A percentile compares a stretch with the other conserved stretches of the same genome.
phyloP scores from a whole-genome alignment of 768 basidiomycete species.

The Mycena belliarum region DNA sequence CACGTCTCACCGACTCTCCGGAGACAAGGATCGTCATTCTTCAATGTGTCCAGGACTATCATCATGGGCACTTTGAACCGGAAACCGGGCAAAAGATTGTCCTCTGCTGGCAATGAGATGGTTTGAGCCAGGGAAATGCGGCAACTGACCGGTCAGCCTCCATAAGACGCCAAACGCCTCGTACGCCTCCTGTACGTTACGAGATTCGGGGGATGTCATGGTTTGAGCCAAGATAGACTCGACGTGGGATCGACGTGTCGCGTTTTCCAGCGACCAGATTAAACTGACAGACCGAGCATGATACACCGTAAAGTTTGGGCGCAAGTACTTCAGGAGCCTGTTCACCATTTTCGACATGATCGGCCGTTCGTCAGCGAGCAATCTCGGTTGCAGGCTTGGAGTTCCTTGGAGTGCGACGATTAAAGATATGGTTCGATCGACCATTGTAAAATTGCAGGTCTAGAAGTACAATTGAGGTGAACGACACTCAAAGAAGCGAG shows the following conservation, averaged over 20 bases:
- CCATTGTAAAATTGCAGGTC: conserved; percentile 64
- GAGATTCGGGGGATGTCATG: conserved; percentile 57
- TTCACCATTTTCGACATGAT: conserved; percentile 62
- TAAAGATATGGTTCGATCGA: conserved; percentile 64
- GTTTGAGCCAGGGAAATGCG: not conserved
- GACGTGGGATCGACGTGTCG: conserved; percentile 58
- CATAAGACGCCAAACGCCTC: conserved; percentile 93
- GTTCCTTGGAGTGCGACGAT: conserved; percentile 57
- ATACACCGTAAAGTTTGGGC: conserved; percentile 63
- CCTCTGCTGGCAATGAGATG: conserved; percentile 67
- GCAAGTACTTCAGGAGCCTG: conserved; percentile 75
- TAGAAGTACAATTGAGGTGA: conserved; percentile 30
- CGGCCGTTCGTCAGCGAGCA: conserved; percentile 55
- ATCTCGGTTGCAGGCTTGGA: conserved; percentile 48
- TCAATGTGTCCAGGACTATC: conserved; percentile 81
- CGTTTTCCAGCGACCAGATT: conserved; percentile 76
- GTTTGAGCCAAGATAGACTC: conserved; percentile 79
- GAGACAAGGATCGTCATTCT: conserved; percentile 69
- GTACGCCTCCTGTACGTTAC: conserved; percentile 56
- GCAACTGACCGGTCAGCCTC: conserved; percentile 74
- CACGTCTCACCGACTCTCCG: conserved; percentile 90
- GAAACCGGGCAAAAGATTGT: conserved; percentile 78
- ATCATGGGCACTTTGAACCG: conserved; percentile 84
- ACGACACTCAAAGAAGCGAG: not conserved
- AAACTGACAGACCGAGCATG: conserved; percentile 81